These are phyloP conservation scores for Globisporangium spiculum DNA, from an alignment of 352 stramenopile genomes.

Conservation along the genomic window DNA sequence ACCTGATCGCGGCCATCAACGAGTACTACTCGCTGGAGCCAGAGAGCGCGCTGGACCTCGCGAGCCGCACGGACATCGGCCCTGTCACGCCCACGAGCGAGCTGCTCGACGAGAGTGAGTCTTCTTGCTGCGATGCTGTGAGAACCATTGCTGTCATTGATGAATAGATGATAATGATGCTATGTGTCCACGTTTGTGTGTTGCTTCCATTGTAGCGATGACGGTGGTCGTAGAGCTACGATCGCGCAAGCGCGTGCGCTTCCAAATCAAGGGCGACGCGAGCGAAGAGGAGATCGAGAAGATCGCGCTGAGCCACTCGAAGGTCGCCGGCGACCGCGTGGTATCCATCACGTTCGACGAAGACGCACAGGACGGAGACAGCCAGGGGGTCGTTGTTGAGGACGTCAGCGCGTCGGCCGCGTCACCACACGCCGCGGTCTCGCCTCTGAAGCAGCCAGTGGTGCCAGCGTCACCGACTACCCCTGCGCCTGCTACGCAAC, in stretches of 20 bases:
- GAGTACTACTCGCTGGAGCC: conserved; percentile 56
- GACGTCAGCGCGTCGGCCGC: conserved; percentile 9
- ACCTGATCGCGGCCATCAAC: conserved; percentile 67
- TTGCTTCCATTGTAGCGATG: conserved; percentile 32
- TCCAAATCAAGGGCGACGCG: conserved; percentile 53
- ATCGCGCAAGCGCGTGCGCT: conserved; percentile 50
- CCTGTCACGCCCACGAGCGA: conserved; percentile 49
- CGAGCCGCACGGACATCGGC: conserved; percentile 67
- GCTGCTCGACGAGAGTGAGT: conserved; percentile 68
- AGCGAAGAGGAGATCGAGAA: conserved; percentile 66
- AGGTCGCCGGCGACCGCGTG: conserved; percentile 41
- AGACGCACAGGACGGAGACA: conserved; percentile 26
- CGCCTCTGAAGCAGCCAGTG: conserved; percentile 1
- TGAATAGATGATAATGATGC: conserved; percentile 1
- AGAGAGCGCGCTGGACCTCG: conserved; percentile 36
- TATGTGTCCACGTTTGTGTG: background rate
- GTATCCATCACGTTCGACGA: conserved; percentile 64
- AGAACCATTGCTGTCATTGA: background rate
- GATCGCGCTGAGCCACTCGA: conserved; percentile 47
- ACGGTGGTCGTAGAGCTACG: conserved; percentile 55
- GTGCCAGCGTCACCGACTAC: conserved; percentile 22
- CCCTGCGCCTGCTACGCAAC: conserved; percentile 19
- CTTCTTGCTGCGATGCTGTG: background rate
- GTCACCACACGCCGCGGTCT: conserved; percentile 24
- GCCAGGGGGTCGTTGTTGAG: conserved; percentile 21